Percentiles rank a stretch among this genome's conserved stretches.
phyloP scores from a whole-genome alignment of 1,139 yeast species.

The Yamadazyma conglobata region DNA sequence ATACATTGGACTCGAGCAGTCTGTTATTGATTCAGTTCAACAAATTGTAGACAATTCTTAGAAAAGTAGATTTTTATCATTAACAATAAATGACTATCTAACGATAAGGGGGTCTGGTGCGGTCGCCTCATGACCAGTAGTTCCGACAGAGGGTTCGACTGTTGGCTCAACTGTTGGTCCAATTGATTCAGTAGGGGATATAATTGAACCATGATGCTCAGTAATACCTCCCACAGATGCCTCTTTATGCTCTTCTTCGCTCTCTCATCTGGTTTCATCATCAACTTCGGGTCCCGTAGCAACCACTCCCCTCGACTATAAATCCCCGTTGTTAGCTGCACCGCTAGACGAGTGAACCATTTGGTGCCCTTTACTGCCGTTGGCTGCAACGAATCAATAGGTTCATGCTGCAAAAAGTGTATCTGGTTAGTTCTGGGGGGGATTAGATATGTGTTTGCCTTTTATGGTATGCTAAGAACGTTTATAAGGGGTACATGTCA shows the following conservation, averaged over 20 bases:
- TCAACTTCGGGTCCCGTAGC: not conserved
- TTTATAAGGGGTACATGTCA: too few species aligned
- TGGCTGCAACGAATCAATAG: too few species aligned
- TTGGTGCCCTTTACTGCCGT: too few species aligned
- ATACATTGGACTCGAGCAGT: constrained; percentile 30
- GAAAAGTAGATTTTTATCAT: too few species aligned
- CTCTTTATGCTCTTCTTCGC: constrained; percentile 4
- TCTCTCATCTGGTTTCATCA: constrained; percentile 3
- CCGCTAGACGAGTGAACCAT: not conserved
- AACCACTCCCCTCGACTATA: constrained; percentile 2
- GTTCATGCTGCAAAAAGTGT: too few species aligned
- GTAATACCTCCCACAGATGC: not conserved
- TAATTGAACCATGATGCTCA: not conserved
- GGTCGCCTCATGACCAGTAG: too few species aligned
- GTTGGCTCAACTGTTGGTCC: not conserved
- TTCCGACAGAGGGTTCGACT: not conserved
- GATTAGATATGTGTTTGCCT: too few species aligned
- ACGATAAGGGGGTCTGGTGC: too few species aligned
- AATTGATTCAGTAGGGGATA: not conserved
- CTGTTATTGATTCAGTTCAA: constrained; percentile 35
- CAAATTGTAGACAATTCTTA: constrained; percentile 32
- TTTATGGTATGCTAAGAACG: too few species aligned
- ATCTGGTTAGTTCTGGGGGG: too few species aligned
- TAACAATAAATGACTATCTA: too few species aligned
- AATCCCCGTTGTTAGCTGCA: constrained; percentile 4